These are phyloP conservation scores for Chlamydomonas sphaeroides DNA, from an alignment of 139 green algal genomes.

Conservation along the genomic window DNA sequence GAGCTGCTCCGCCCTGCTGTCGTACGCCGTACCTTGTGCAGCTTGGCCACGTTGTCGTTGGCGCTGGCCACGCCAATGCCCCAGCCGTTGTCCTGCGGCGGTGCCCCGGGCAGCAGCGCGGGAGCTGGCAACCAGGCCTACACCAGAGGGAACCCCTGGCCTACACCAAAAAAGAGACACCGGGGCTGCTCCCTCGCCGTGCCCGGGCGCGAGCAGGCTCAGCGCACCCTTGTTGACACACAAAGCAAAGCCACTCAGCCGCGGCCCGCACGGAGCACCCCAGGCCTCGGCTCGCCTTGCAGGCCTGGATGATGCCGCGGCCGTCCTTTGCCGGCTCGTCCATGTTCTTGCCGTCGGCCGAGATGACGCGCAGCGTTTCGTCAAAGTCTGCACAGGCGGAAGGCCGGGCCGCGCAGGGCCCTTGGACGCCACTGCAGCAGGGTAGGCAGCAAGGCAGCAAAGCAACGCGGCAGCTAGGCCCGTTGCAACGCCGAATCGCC, in stretches of 20 bases:
- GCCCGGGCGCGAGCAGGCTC: too few relatives aligned
- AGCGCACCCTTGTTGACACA: too few relatives aligned
- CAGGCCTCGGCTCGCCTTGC: constrained; percentile 19
- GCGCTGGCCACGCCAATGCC: constrained; percentile 22
- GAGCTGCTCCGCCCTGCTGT: too few relatives aligned
- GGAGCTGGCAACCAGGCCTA: too few relatives aligned
- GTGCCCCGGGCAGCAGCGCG: too few relatives aligned
- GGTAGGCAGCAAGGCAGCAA: background rate
- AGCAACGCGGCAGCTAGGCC: background rate
- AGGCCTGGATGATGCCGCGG: constrained; percentile 1
- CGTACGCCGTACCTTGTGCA: constrained; percentile 28
- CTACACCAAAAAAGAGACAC: too few relatives aligned
- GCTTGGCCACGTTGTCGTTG: constrained; percentile 30
- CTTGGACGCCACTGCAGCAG: too few relatives aligned
- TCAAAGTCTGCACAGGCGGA: constrained; percentile 8
- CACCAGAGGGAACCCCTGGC: too few relatives aligned
- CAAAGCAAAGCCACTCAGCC: too few relatives aligned
- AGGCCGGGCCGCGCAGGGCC: too few relatives aligned
- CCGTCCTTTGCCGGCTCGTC: constrained; percentile 11
- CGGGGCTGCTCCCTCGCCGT: too few relatives aligned
- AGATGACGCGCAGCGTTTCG: constrained; percentile 25
- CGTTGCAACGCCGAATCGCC: background rate
- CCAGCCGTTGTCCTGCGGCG: constrained; percentile 32
- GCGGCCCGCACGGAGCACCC: too few relatives aligned
- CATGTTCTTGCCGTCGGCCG: background rate